A percentile compares a stretch with the other conserved stretches of the same genome.
Evolutionary conservation across 352 stramenopile species (phyloP).

Genomic region (Globisporangium acanthophoron): DNA sequence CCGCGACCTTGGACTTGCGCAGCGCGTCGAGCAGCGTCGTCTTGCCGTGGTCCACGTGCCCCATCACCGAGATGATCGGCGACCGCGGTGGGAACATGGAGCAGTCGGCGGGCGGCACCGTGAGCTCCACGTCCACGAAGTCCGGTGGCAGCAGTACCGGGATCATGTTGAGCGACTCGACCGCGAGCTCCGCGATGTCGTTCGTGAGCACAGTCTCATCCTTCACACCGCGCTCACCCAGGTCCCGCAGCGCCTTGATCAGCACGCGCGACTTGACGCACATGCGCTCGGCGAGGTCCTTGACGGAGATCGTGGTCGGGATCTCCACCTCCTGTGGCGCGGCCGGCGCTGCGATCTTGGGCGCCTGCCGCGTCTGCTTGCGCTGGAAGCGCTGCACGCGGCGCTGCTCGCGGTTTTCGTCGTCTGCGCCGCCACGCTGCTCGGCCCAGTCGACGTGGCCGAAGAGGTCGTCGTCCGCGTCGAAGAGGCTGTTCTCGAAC

Average conservation of each 20-base stretch:
- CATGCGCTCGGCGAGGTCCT: slow-evolving; percentile 79
- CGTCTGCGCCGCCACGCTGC: slow-evolving; percentile 16
- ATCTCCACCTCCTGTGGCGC: slow-evolving; percentile 77
- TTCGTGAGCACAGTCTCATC: slow-evolving; percentile 71
- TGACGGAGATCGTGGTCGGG: slow-evolving; percentile 58
- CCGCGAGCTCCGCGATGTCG: slow-evolving; percentile 74
- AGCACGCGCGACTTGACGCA: slow-evolving; percentile 67
- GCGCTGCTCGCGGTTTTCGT: slow-evolving; percentile 55
- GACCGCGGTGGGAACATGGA: slow-evolving; percentile 59
- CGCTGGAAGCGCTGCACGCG: slow-evolving; percentile 53
- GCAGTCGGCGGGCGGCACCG: slow-evolving; percentile 50
- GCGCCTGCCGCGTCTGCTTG: slow-evolving; percentile 41
- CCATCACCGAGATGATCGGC: slow-evolving; percentile 99
- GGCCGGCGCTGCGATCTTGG: slow-evolving; percentile 20
- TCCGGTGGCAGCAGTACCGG: slow-evolving; percentile 74
- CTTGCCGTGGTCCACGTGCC: slow-evolving; percentile 99
- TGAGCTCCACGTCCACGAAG: slow-evolving; percentile 78
- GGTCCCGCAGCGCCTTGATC: slow-evolving; percentile 50
- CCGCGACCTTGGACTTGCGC: slow-evolving; percentile 89
- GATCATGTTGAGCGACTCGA: slow-evolving; percentile 85
- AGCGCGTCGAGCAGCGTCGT: slow-evolving; percentile 97
- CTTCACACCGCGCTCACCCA: slow-evolving; percentile 61
- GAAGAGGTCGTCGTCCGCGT: slow-evolving; percentile 59
- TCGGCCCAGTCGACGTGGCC: slow-evolving; percentile 73
- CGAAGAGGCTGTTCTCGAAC: slow-evolving; percentile 86